Percentiles rank a stretch among this genome's conserved stretches.
phyloP scores from a whole-genome alignment of 2,329 filamentous ascomycete genomes.

The Bretziella fagacearum region DNA sequence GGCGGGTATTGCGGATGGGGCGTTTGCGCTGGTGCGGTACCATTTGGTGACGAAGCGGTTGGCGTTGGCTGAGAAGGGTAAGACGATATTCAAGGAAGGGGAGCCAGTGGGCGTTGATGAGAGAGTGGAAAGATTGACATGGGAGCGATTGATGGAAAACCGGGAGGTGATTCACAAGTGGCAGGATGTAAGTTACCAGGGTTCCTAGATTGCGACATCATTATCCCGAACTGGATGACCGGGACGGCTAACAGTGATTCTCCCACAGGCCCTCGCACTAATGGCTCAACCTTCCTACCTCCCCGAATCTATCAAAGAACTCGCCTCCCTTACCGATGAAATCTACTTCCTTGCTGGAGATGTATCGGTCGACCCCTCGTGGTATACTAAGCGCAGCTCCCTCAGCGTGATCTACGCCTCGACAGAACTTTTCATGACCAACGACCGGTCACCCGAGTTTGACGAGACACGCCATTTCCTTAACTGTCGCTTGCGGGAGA shows the following conservation, averaged over 20 bases:
- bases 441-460: slow-evolving; percentile 59
- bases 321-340: slow-evolving; percentile 73
- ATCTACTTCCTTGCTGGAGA: slow-evolving; percentile 82
- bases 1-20: slow-evolving; percentile 62
- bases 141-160: slow-evolving; percentile 66
- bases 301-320: slow-evolving; percentile 57
- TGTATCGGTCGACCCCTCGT: slow-evolving; percentile 60
- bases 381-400: slow-evolving; percentile 55
- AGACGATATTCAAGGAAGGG: slow-evolving; percentile 24
- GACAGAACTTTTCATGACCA: slow-evolving; percentile 86
- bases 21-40: slow-evolving; percentile 67
- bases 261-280: slow-evolving; percentile 56
- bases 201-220: slow-evolving; percentile 2
- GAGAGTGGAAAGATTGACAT: slow-evolving; percentile 54
- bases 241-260: neutral
- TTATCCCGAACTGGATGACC: neutral
- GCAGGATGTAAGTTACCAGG: slow-evolving; percentile 53
- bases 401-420: slow-evolving; percentile 47
- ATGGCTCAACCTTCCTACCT: slow-evolving; percentile 77
- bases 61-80: slow-evolving; percentile 31
- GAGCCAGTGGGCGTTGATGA: slow-evolving; percentile 32
- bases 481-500: slow-evolving; percentile 55
- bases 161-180: slow-evolving; percentile 53
- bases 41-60: slow-evolving; percentile 53
- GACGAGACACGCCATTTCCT: slow-evolving; percentile 66